Evolutionary conservation across 2,329 filamentous ascomycete species (phyloP).

Genomic region (Davidsoniella australis): DNA sequence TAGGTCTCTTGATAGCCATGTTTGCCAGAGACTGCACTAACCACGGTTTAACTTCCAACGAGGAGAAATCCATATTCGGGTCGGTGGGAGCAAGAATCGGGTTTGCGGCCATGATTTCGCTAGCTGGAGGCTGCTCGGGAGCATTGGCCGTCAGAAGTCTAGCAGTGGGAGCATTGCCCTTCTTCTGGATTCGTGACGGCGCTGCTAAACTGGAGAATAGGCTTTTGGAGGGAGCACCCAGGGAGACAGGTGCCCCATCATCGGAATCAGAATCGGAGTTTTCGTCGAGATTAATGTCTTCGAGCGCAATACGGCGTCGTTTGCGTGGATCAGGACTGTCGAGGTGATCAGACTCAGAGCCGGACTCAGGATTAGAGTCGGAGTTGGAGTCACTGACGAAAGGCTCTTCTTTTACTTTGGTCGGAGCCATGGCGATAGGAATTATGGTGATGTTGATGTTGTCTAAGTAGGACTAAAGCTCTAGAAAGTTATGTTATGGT

Average conservation of each 20-base stretch:
- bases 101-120: slow-evolving; percentile 16
- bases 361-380: slow-evolving; percentile 8
- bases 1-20: slow-evolving; percentile 73
- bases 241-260: slow-evolving; percentile 14
- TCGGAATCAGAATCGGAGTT: slow-evolving; percentile 15
- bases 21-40: slow-evolving; percentile 61
- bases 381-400: neutral
- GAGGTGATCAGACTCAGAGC: slow-evolving; percentile 32
- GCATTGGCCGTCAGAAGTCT: slow-evolving; percentile 1
- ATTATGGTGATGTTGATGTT: too few relatives aligned
- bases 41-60: slow-evolving; percentile 66
- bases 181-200: slow-evolving; percentile 36
- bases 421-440: neutral
- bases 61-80: slow-evolving; percentile 48
- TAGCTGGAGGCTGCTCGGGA: slow-evolving; percentile 8
- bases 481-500: too few relatives aligned
- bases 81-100: slow-evolving; percentile 35
- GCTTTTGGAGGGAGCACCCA: slow-evolving; percentile 18
- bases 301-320: slow-evolving; percentile 20
- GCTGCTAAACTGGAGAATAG: slow-evolving; percentile 28
- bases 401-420: neutral
- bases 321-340: slow-evolving; percentile 29
- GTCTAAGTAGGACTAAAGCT: too few relatives aligned
- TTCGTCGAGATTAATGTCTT: slow-evolving; percentile 19
- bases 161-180: slow-evolving; percentile 15